Base-by-base conservation (phyloP, 2,329 filamentous ascomycete species). In the Xylaria sp. region DNA sequence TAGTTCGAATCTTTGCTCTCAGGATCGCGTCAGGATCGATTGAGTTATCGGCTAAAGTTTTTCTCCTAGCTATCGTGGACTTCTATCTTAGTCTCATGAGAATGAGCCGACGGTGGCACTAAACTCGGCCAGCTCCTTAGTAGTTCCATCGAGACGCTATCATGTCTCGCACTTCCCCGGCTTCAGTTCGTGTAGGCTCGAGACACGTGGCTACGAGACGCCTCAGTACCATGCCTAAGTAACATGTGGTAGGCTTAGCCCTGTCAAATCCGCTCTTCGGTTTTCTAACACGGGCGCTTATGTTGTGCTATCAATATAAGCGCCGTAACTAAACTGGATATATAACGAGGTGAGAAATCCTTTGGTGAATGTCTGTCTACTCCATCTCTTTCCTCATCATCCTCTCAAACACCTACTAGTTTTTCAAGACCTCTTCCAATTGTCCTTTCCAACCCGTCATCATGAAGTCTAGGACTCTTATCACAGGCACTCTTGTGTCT, bases 401-500 rank as follows among this genome's bases (percentile, higher is more conserved):
- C 52, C 2, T 33, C 33, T 48, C 27, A 25, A 37, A 15, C 11
- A 41, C 11, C 19, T 41, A 41, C 1, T 29, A n/a, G 23, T 21
- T 44, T 38, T 29, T 19, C n/a, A 1, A 44, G 13, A 40, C 19
- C 17, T 15, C 19, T 23, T 44, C 0, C 33, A 11, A 19, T 23
- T 21, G 4, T n/a, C 54, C 33, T 25, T 37, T 11, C 25, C 23
- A 29, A 40, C 35, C 33, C n/a, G 10, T 40, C 38, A 64, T 4
- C 1, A 71, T 71, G 69, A 67, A 64, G 59, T 58, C 59, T 0
- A 63, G 15, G 3, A 35, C 53, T 35, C 17, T 59, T 33, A 21
- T 64, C 13, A 29, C 68, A 13, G 68, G 59, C 53, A 67, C 65
- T 31, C 60, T 69, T 3, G 60, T 60, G 53, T 60, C 62, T 40